phyloP scores from a whole-genome alignment of 192 early-diverging fungal species.

The Linnemannia schmuckeri region DNA sequence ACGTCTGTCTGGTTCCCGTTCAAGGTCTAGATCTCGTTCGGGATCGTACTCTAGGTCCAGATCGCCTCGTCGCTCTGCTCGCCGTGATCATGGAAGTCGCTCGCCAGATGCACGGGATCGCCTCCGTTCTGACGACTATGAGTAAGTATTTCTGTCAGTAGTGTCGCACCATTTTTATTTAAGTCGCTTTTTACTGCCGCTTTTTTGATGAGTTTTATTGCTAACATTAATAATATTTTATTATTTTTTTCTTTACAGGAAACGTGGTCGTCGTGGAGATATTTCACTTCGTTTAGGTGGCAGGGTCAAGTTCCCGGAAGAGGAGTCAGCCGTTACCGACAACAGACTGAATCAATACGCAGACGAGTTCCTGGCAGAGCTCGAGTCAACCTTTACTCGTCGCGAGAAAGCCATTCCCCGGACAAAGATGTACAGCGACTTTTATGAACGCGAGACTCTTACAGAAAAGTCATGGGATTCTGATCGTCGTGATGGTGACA shows the following conservation, averaged over 20 bases:
- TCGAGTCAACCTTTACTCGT: constrained; percentile 40
- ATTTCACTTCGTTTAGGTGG: constrained; percentile 42
- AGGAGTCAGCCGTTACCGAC: neutral
- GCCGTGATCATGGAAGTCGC: constrained; percentile 30
- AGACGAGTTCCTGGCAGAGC: constrained; percentile 39
- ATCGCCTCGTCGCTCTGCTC: constrained; percentile 19
- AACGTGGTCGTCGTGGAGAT: constrained; percentile 51
- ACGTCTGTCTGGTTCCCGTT: constrained; percentile 21
- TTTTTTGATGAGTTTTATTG: too few relatives aligned
- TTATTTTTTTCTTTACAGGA: constrained; percentile 15
- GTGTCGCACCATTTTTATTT: neutral
- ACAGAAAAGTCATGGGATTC: constrained; percentile 15
- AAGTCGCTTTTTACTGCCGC: too few relatives aligned
- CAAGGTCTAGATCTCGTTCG: constrained; percentile 36
- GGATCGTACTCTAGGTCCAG: constrained; percentile 14
- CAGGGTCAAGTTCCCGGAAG: constrained; percentile 24
- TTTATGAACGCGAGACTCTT: constrained; percentile 40
- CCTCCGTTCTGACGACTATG: constrained; percentile 26
- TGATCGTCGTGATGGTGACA: neutral
- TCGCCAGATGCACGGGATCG: constrained; percentile 32
- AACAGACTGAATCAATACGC: constrained; percentile 26
- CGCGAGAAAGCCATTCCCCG: constrained; percentile 46
- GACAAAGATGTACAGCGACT: constrained; percentile 51
- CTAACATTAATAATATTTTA: neutral
- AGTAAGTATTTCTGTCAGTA: constrained; percentile 16